These are phyloP conservation scores for Danielia oregonensis DNA, from an alignment of 805 yeast species.

Conservation along the genomic window DNA sequence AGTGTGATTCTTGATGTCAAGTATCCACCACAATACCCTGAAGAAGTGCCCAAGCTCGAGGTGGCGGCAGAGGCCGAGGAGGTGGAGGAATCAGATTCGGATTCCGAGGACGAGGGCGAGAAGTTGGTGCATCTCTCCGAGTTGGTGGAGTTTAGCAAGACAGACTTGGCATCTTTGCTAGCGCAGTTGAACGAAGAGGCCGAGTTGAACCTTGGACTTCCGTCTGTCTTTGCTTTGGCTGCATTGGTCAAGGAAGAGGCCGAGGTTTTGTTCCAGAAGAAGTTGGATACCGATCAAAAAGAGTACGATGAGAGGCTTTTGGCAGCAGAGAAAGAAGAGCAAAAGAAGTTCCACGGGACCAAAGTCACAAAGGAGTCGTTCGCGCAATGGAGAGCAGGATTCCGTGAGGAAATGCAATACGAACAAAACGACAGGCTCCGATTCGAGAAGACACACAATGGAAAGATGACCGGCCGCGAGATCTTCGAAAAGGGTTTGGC, in stretches of 20 bases:
- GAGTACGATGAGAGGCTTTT: slow-evolving; percentile 55
- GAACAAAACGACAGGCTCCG: slow-evolving; percentile 56
- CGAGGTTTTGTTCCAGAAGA: slow-evolving; percentile 62
- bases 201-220: slow-evolving; percentile 81
- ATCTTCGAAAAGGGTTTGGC: slow-evolving; percentile 89
- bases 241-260: slow-evolving; percentile 78
- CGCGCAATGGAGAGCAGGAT: slow-evolving; percentile 63
- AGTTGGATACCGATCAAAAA: slow-evolving; percentile 51
- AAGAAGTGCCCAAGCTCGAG: slow-evolving; percentile 60
- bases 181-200: slow-evolving; percentile 54
- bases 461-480: slow-evolving; percentile 81
- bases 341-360: slow-evolving; percentile 87
- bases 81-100: slow-evolving; percentile 40
- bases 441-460: slow-evolving; percentile 57
- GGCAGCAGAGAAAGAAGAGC: slow-evolving; percentile 75
- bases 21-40: slow-evolving; percentile 82
- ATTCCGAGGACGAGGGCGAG: slow-evolving; percentile 21
- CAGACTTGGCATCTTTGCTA: slow-evolving; percentile 42
- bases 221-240: slow-evolving; percentile 79
- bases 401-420: slow-evolving; percentile 69
- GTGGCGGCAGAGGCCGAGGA: slow-evolving; percentile 31
- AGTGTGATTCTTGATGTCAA: slow-evolving; percentile 54
- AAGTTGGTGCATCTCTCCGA: slow-evolving; percentile 55
- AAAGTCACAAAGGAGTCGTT: slow-evolving; percentile 80
- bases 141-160: slow-evolving; percentile 48